Percentiles rank a stretch among this genome's conserved stretches.
These are phyloP conservation scores for Alnus glutinosa DNA, from an alignment of 306 rosid species.

Conservation along the genomic window DNA sequence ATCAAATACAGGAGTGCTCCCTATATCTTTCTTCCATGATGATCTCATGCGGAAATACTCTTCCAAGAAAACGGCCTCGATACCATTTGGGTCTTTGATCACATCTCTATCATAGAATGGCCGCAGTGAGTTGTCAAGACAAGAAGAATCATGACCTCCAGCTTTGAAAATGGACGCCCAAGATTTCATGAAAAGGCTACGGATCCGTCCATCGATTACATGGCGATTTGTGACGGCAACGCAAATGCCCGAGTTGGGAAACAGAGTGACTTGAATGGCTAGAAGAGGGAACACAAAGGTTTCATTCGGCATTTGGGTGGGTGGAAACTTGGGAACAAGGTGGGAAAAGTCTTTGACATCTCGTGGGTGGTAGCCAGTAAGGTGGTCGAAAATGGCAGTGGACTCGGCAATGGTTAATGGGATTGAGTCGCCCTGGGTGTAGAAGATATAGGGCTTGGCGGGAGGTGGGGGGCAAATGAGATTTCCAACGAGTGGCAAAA, in stretches of 20 bases:
- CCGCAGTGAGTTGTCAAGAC: not conserved
- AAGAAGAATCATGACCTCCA: not conserved
- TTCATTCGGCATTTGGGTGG: not conserved
- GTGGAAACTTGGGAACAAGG: constrained; percentile 28
- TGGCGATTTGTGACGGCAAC: constrained; percentile 6
- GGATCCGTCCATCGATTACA: constrained; percentile 32
- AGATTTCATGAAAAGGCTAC: constrained; percentile 37
- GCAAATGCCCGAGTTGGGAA: constrained; percentile 28
- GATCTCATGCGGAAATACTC: constrained; percentile 1
- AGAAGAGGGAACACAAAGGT: constrained; percentile 17
- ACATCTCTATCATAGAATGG: constrained; percentile 13
- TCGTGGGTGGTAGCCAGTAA: constrained; percentile 9
- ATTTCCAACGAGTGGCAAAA: constrained; percentile 32
- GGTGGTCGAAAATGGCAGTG: constrained; percentile 15
- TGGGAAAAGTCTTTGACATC: constrained; percentile 19
- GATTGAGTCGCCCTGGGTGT: constrained; percentile 11
- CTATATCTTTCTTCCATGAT: not conserved
- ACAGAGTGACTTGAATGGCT: constrained; percentile 35
- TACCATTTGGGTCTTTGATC: constrained; percentile 18
- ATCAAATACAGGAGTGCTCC: not conserved
- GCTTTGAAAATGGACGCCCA: constrained; percentile 29
- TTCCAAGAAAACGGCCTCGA: not conserved
- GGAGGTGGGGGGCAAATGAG: constrained; percentile 36
- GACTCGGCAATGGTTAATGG: constrained; percentile 25
- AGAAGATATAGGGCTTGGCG: constrained; percentile 30